A percentile compares a stretch with the other conserved stretches of the same genome.
Conservation (phyloP, 495 filamentous ascomycete species). For the Rhypophila decipiens region DNA sequence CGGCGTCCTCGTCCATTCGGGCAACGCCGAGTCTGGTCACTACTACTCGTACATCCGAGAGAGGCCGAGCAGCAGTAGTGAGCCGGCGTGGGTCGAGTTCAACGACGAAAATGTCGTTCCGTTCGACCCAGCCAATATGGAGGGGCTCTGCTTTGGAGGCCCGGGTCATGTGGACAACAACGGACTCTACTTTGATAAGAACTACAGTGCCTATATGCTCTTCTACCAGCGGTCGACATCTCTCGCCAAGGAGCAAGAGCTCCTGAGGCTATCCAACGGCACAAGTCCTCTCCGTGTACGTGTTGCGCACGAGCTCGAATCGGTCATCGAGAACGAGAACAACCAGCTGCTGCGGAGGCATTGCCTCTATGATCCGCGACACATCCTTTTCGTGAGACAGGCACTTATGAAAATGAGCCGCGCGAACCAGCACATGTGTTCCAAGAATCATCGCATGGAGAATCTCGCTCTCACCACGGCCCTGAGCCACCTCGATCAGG, state of each 20-base stretch:
- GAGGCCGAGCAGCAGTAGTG: constrained; percentile 49
- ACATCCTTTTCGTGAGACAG: constrained; percentile 59
- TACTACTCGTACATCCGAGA: constrained; percentile 95
- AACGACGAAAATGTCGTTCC: constrained; percentile 76
- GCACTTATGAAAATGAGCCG: constrained; percentile 46
- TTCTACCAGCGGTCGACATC: constrained; percentile 84
- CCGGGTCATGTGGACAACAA: constrained; percentile 33
- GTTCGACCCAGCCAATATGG: constrained; percentile 70
- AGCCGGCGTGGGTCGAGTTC: constrained; percentile 76
- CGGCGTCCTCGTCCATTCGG: constrained; percentile 85
- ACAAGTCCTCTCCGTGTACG: constrained; percentile 49
- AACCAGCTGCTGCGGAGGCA: constrained; percentile 66
- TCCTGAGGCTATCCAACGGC: constrained; percentile 21
- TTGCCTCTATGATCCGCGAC: constrained; percentile 70
- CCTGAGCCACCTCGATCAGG: constrained; percentile 69
- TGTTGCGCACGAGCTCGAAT: constrained; percentile 49
- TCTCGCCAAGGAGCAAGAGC: constrained; percentile 44
- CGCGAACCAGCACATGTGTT: constrained; percentile 38
- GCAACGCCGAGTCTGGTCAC: constrained; percentile 90
- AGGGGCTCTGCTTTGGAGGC: constrained; percentile 76
- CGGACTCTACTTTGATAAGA: constrained; percentile 53
- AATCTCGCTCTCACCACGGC: constrained; percentile 57
- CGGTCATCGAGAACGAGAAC: constrained; percentile 66
- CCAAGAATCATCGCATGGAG: constrained; percentile 49
- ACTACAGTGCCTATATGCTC: constrained; percentile 91